Evolutionary conservation across 2,329 filamentous ascomycete species (phyloP).

Genomic region (Clarireedia paspali): DNA sequence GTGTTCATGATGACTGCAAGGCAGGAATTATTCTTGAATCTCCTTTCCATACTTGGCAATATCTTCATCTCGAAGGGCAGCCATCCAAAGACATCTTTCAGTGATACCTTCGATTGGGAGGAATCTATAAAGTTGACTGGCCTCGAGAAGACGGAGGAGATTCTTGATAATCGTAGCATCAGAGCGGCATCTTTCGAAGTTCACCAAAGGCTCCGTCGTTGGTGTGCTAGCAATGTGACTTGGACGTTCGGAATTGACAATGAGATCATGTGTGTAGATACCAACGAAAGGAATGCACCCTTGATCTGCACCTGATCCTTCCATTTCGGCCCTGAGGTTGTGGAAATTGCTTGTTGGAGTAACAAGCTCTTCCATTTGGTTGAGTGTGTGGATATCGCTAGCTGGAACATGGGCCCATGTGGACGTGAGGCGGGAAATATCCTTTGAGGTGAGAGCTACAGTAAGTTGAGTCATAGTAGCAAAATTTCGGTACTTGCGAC

Average conservation of each 20-base stretch:
- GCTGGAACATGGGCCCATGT: slow-evolving; percentile 67
- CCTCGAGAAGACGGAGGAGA: slow-evolving; percentile 68
- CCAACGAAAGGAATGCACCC: slow-evolving; percentile 81
- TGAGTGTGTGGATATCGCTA: slow-evolving; percentile 57
- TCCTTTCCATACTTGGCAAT: slow-evolving; percentile 42
- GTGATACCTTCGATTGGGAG: slow-evolving; percentile 69
- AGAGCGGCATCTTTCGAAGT: slow-evolving; percentile 75
- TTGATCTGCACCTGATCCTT: slow-evolving; percentile 51
- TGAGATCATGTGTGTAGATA: slow-evolving; percentile 74
- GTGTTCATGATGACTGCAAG: no score
- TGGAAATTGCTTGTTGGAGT: slow-evolving; percentile 74
- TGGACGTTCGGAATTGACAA: slow-evolving; percentile 74
- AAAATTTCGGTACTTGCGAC: slow-evolving; percentile 70
- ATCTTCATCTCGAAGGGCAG: slow-evolving; percentile 67
- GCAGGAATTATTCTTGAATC: slow-evolving; percentile 23
- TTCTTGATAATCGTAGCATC: slow-evolving; percentile 74
- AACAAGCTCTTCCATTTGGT: slow-evolving; percentile 63
- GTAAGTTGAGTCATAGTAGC: slow-evolving; percentile 77
- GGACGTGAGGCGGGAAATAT: slow-evolving; percentile 57
- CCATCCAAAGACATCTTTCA: slow-evolving; percentile 79
- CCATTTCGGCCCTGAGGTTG: slow-evolving; percentile 73
- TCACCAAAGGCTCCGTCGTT: slow-evolving; percentile 61
- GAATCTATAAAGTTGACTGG: slow-evolving; percentile 67
- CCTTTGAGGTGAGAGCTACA: slow-evolving; percentile 67
- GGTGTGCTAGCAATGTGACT: slow-evolving; percentile 64